phyloP scores from a whole-genome alignment of 495 filamentous ascomycete species.

The Podospora didyma region DNA sequence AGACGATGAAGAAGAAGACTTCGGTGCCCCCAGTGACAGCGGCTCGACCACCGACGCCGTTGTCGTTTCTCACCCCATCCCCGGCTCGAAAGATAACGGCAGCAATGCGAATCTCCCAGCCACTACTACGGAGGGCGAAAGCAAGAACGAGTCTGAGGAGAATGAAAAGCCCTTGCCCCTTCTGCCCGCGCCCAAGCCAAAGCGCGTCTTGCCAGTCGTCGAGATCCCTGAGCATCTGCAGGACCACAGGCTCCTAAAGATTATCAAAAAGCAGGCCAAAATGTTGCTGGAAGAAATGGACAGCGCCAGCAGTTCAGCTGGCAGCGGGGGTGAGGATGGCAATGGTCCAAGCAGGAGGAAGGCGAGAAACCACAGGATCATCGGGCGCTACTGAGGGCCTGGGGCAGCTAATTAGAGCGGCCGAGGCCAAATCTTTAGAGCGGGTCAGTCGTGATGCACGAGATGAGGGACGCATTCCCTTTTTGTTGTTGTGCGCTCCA shows the following conservation, averaged over 20 bases:
- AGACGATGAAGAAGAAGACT: neutral
- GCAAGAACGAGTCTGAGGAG: neutral
- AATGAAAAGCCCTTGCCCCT: neutral
- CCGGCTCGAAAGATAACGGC: neutral
- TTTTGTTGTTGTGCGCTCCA: no score
- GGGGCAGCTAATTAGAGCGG: no score
- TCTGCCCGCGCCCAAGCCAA: neutral
- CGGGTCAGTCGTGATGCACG: no score
- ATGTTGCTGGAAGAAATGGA: slow-evolving; percentile 23
- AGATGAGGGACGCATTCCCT: no score
- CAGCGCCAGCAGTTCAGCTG: neutral
- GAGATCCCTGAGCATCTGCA: slow-evolving; percentile 15
- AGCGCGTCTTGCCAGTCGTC: slow-evolving; percentile 3
- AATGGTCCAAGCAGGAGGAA: no score
- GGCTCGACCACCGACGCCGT: neutral
- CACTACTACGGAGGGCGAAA: neutral
- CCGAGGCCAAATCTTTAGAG: no score
- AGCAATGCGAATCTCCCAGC: neutral
- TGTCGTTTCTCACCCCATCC: neutral
- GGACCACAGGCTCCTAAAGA: slow-evolving; percentile 19
- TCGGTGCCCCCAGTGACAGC: neutral
- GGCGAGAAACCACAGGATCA: no score
- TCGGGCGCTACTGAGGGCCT: no score
- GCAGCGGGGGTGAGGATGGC: neutral
- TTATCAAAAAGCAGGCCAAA: slow-evolving; percentile 24